Conservation (phyloP, 116 monocot genomes). For the Phalaenopsis hybrid region DNA sequence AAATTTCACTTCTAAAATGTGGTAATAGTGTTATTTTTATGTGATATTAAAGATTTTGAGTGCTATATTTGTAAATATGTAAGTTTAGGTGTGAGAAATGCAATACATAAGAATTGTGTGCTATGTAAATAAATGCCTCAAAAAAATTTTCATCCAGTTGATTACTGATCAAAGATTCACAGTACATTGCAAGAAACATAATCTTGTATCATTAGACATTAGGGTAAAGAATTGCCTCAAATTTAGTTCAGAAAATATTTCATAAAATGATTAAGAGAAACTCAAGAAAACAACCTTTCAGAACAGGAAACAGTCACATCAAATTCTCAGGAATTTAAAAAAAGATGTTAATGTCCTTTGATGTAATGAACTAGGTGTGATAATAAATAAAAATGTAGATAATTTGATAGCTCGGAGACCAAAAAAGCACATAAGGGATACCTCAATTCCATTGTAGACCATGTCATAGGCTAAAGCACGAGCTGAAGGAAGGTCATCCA, state of each 20-base stretch:
- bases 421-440: constrained; percentile 18
- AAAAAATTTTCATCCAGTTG: not conserved
- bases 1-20: too few species aligned
- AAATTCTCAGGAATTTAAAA: not conserved
- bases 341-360: constrained; percentile 1
- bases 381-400: too few species aligned
- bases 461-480: constrained; percentile 98
- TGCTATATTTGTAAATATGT: too few species aligned
- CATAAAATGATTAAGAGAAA: not conserved
- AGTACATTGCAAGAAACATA: not conserved
- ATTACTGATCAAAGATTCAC: constrained; percentile 3
- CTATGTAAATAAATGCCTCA: too few species aligned
- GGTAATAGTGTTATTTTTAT: too few species aligned
- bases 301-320: not conserved
- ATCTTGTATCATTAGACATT: not conserved
- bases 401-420: not conserved
- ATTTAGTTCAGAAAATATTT: not conserved
- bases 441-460: constrained; percentile 99
- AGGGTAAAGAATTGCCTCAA: not conserved
- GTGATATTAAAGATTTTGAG: too few species aligned
- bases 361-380: not conserved
- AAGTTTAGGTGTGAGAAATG: too few species aligned
- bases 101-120: too few species aligned
- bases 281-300: not conserved
- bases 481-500: constrained; percentile 69